phyloP scores from a whole-genome alignment of 108 stramenopile species.

The Skeletonema marinoi region DNA sequence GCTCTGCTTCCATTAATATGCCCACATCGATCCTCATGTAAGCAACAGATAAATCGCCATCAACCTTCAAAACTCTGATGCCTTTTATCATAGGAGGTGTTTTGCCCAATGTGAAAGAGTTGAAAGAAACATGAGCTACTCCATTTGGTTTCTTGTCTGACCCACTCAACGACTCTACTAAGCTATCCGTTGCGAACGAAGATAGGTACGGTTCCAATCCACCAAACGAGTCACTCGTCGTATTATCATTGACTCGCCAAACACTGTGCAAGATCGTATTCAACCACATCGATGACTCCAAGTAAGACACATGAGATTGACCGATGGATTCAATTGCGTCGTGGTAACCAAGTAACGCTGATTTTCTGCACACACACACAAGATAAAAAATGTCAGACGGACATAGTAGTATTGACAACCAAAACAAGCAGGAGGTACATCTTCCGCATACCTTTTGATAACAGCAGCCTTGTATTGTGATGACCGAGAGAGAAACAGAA shows the following conservation, averaged over 20 bases:
- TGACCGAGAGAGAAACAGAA: constrained; percentile 25
- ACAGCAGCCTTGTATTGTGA: constrained; percentile 39
- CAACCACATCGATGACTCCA: constrained; percentile 45
- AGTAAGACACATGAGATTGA: constrained; percentile 1
- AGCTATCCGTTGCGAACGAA: background rate
- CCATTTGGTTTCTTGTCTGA: constrained; percentile 35
- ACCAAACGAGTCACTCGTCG: background rate
- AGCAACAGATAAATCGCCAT: constrained; percentile 11
- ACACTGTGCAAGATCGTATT: constrained; percentile 24
- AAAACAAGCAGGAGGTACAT: background rate
- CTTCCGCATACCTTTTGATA: constrained; percentile 22
- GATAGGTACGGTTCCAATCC: constrained; percentile 41
- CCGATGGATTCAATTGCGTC: constrained; percentile 36
- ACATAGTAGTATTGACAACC: background rate
- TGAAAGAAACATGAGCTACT: constrained; percentile 47
- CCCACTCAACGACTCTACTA: constrained; percentile 16
- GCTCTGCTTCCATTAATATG: constrained; percentile 36
- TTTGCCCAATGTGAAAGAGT: constrained; percentile 42
- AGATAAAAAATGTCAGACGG: background rate
- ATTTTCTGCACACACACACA: constrained; percentile 3
- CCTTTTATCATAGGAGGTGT: constrained; percentile 32
- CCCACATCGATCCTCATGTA: constrained; percentile 23
- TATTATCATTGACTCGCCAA: constrained; percentile 26
- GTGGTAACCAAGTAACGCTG: constrained; percentile 29
- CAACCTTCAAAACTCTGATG: constrained; percentile 25